Evolutionary conservation across 192 early-diverging fungal genomes (phyloP), one percentile per base, ranked within the genome.

Genomic region (Blastocladiella britannica): DNA sequence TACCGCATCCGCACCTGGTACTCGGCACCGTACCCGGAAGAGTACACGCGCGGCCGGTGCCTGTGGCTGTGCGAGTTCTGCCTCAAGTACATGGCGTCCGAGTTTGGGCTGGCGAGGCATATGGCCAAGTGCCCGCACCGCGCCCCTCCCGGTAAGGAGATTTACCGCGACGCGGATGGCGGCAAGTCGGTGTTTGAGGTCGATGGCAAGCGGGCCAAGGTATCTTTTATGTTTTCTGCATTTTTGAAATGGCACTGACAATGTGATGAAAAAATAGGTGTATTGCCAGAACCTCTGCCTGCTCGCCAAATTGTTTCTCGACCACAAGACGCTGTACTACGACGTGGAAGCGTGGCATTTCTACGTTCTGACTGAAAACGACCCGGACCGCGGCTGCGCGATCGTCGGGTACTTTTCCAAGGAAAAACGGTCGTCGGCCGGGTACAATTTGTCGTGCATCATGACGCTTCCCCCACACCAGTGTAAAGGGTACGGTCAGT

Each of bases 361-460:
- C 62, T 97, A 93, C 63, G 74, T 95, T 0, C 67, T 97, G 57
- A 82, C 81, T 8, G 79, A 82, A 55, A 64, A 66, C 18, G 69
- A 75, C 27, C 58, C 56, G n/a, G 58, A 65, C n/a, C 68, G 58
- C 3, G 63, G 66, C 8, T 77, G 76, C 55, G 77, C 81, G 25
- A 81, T 93, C 62, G 83, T 87, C 9, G 94, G 89, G 0, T 97
- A 91, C 60, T 97, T 97, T 70, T 94, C 91, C 29, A 98, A 98
- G 73, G 90, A 96, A 66, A 93, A 91, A 57, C 58, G 70, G 5
- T 89, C 89, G 0, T 76, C 79, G 31, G 88, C 89, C 37, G 72
- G 74, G 51, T 87, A 87, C 67, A 93, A 93, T 57, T 63, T 96
- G 23, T 87, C 92, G 0, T 96, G 92, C 65, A 92, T 96, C 31